A percentile compares a stretch with the other conserved stretches of the same genome.
Conservation (phyloP, 1,139 yeast genomes). For the Suhomyces kunorum region DNA sequence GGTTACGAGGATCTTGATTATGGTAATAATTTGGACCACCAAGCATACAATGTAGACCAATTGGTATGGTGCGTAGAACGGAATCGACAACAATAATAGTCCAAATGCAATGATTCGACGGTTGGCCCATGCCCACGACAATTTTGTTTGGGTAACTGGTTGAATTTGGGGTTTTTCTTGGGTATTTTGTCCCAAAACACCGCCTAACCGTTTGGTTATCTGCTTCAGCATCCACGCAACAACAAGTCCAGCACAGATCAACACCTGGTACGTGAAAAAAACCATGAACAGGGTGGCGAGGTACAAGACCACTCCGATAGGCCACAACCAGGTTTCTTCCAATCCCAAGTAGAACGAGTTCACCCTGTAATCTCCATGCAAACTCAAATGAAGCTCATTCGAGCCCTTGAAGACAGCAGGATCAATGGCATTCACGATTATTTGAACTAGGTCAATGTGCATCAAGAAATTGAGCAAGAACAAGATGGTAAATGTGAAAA, state of each 20-base stretch:
- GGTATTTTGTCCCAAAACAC: not conserved
- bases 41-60: constrained; percentile 65
- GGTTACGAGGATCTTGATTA: constrained; percentile 30
- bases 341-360: constrained; percentile 64
- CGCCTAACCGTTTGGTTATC: not conserved
- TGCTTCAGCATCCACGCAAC: constrained; percentile 3
- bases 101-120: constrained; percentile 37
- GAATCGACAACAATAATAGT: constrained; percentile 42
- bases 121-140: constrained; percentile 11
- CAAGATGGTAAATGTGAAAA: constrained; percentile 19
- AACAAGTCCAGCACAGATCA: constrained; percentile 15
- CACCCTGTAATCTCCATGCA: constrained; percentile 26
- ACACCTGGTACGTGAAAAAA: constrained; percentile 15
- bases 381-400: constrained; percentile 34
- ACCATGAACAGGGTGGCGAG: constrained; percentile 42
- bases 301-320: constrained; percentile 60
- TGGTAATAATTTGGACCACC: constrained; percentile 51
- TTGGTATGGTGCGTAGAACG: constrained; percentile 75
- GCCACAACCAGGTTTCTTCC: constrained; percentile 56
- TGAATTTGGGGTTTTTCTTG: not conserved
- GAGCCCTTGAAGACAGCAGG: constrained; percentile 51
- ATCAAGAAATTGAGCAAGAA: constrained; percentile 44
- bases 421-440: constrained; percentile 45
- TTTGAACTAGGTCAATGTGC: constrained; percentile 22
- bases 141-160: not conserved